phyloP scores from a whole-genome alignment of 352 stramenopile species.

The Pythium aphanidermatum region DNA sequence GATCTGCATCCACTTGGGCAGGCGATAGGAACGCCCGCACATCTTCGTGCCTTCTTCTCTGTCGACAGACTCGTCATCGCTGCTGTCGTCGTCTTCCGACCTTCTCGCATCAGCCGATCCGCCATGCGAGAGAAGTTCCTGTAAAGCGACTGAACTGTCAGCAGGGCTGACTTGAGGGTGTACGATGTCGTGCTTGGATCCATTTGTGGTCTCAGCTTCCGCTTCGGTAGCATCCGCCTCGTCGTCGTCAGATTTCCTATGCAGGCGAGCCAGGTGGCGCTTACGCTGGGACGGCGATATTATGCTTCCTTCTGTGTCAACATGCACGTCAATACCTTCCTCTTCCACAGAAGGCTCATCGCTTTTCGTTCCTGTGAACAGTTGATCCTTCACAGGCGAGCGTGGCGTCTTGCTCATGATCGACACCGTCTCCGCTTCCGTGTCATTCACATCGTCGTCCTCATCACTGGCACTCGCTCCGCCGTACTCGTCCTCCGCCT shows the following conservation, averaged over 20 bases:
- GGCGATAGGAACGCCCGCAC: constrained; percentile 14
- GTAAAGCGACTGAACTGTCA: constrained; percentile 43
- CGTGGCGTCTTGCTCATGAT: constrained; percentile 24
- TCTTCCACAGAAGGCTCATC: not conserved
- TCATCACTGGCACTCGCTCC: constrained; percentile 11
- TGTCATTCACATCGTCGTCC: constrained; percentile 20
- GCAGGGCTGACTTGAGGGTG: constrained; percentile 37
- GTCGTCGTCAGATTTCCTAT: constrained; percentile 14
- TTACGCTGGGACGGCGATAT: constrained; percentile 21
- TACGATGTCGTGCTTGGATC: constrained; percentile 11
- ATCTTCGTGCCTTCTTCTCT: constrained; percentile 34
- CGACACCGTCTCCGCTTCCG: constrained; percentile 32
- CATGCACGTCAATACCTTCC: constrained; percentile 11
- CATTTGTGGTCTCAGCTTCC: not conserved
- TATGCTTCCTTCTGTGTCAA: no score
- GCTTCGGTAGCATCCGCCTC: no score
- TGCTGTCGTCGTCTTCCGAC: constrained; percentile 15
- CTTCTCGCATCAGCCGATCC: constrained; percentile 4
- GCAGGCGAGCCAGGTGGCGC: constrained; percentile 13
- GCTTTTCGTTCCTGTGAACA: constrained; percentile 6
- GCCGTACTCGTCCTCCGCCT: constrained; percentile 3
- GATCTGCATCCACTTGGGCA: constrained; percentile 30
- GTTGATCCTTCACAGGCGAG: no score
- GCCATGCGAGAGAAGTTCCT: constrained; percentile 29
- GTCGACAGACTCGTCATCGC: constrained; percentile 9